Base-by-base conservation (phyloP, 768 basidiomycete genomes). In the Mycena maculata region DNA sequence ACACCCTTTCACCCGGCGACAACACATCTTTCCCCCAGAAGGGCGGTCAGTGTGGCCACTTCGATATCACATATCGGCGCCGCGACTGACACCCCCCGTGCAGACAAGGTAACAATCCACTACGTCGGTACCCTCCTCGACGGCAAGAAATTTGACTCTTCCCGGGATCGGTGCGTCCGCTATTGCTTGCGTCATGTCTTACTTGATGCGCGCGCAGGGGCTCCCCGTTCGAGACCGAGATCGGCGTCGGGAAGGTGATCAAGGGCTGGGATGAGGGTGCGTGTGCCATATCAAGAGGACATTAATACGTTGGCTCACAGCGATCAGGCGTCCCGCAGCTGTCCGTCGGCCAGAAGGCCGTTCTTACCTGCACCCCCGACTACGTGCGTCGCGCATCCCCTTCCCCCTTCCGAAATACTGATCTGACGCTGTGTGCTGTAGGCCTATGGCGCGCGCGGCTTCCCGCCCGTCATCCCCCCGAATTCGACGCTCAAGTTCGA, bases 191-290 rank as follows among this genome's bases (percentile, higher is more conserved):
- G 45, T 70, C 60, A 71, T 63, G 63, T 62, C 63, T 49, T 65
- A 41, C 13, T 60, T 28, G 2, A 22, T 44, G 63, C 59, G 54
- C 63, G 36, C 27, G 15, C 76, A 93, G 93, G 41, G 81, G 82
- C 0, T 3, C 4, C 0, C 86, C 92, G 1, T 95, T 95, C 76
- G 72, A 78, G 67, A 93, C 92, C 4, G 74, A 86, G 75, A 94
- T 95, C 68, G 93, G 94, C 48, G 81, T 88, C 22, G 92, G 92
- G 10, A 89, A 90, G 74, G 94, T 96, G 50, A 95, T 96, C 80
- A 91, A 84, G 74, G 93, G 94, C 31, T 96, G 94, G 95, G 94
- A 95, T 74, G 92, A 95, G 77, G 94, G 95, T 90, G 70, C 72
- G 85, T 79, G 15, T 57, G 11, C 13, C 38, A 28, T 10, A 56